Evolutionary conservation across 2,329 filamentous ascomycete genomes (phyloP).

Genomic region (Diaporthe sp.): DNA sequence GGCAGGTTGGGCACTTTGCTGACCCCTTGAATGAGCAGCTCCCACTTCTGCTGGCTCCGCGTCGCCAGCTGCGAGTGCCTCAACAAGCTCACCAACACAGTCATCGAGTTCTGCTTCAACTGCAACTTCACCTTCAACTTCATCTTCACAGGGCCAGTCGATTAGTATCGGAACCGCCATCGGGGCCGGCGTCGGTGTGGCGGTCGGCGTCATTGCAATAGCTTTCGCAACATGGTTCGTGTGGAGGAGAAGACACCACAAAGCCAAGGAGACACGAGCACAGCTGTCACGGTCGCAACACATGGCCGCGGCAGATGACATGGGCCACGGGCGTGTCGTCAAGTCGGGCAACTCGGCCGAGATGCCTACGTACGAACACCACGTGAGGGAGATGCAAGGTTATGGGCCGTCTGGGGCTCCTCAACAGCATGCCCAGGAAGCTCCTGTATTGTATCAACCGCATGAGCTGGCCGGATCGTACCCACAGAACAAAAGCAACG

Average conservation of each 20-base stretch:
- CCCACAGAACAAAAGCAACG: too few species aligned
- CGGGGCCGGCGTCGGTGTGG: background rate
- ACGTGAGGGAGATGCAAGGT: background rate
- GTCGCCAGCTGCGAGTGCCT: background rate
- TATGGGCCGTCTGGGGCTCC: too few species aligned
- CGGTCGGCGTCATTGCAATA: background rate
- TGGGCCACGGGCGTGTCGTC: background rate
- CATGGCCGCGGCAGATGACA: background rate
- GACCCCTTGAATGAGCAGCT: background rate
- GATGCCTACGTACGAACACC: constrained; percentile 5
- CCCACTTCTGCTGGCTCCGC: background rate
- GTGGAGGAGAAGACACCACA: background rate
- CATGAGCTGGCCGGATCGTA: background rate
- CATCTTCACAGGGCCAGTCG: background rate
- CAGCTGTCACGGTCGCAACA: too few species aligned
- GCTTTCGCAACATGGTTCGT: background rate
- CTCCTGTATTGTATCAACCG: background rate
- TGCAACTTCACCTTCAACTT: too few species aligned
- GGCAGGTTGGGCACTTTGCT: too few species aligned
- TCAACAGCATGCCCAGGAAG: background rate
- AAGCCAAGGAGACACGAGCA: background rate
- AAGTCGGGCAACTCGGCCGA: background rate
- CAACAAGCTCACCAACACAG: background rate
- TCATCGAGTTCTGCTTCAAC: background rate
- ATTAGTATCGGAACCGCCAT: background rate